Percentiles rank a stretch among this genome's conserved stretches.
phyloP scores from a whole-genome alignment of 495 filamentous ascomycete species.

The Ramalina intermedia region DNA sequence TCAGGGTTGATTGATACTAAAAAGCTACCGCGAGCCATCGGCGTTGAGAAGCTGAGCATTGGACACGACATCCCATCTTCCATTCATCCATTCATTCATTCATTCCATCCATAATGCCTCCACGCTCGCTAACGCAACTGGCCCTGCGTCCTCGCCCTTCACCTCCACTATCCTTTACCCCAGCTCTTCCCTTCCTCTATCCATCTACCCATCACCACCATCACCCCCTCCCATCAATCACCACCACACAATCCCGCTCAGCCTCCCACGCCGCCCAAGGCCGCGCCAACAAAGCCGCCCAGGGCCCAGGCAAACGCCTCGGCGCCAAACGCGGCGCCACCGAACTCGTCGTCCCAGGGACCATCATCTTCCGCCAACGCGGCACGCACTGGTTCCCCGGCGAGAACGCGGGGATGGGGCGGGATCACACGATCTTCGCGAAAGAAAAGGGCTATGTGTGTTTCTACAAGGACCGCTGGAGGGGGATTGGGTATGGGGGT shows the following conservation, averaged over 20 bases:
- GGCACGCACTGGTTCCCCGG: constrained; percentile 89
- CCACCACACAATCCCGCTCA: constrained; percentile 34
- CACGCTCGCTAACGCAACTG: constrained; percentile 5
- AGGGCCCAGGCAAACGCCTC: constrained; percentile 84
- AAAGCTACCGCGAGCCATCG: no score
- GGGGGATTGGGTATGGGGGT: constrained; percentile 1
- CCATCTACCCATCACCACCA: constrained; percentile 12
- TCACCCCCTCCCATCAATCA: constrained; percentile 19
- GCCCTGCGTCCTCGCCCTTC: constrained; percentile 2
- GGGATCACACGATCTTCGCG: constrained; percentile 96
- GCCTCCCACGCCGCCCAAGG: constrained; percentile 81
- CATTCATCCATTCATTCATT: no score
- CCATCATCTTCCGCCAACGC: constrained; percentile 95
- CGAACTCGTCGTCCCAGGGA: constrained; percentile 82
- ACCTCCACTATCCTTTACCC: background rate
- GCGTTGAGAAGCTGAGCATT: no score
- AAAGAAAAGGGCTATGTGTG: constrained; percentile 75
- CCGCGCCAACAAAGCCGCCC: constrained; percentile 64
- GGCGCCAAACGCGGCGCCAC: constrained; percentile 87
- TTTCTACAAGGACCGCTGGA: constrained; percentile 66
- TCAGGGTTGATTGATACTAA: no score
- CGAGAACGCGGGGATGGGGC: constrained; percentile 83
- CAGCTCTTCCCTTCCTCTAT: constrained; percentile 11
- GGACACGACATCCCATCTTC: no score
- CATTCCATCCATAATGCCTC: no score